Evolutionary conservation across 352 stramenopile species (phyloP).

Genomic region (Pythium guiyangense): DNA sequence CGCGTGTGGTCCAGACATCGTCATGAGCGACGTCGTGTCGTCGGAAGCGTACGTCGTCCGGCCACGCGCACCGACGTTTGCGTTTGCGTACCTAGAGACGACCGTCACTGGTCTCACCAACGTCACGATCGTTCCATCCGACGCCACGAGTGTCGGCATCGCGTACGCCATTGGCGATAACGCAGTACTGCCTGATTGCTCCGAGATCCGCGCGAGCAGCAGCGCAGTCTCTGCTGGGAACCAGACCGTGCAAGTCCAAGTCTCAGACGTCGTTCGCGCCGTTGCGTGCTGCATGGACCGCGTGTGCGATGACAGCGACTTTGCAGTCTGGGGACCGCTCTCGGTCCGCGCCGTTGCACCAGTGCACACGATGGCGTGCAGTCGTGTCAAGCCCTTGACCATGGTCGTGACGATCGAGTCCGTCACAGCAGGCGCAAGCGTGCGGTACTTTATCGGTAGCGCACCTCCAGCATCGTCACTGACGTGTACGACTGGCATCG

Average conservation of each 20-base stretch:
- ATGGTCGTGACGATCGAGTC: constrained; percentile 20
- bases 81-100: constrained; percentile 22
- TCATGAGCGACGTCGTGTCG: constrained; percentile 25
- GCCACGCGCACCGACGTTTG: constrained; percentile 34
- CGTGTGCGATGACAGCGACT: constrained; percentile 20
- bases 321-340: constrained; percentile 26
- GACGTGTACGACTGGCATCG: constrained; percentile 21
- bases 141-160: constrained; percentile 14
- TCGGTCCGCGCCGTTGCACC: constrained; percentile 22
- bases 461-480: constrained; percentile 10
- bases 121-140: constrained; percentile 30
- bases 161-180: constrained; percentile 17
- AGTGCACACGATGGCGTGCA: constrained; percentile 26
- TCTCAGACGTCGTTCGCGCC: constrained; percentile 39
- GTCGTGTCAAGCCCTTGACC: constrained; percentile 26
- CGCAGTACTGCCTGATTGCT: constrained; percentile 4
- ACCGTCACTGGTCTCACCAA: constrained; percentile 42
- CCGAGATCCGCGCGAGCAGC: not conserved
- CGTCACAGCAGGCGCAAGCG: constrained; percentile 19
- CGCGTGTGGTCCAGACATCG: constrained; percentile 30
- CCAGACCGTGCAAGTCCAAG: constrained; percentile 18
- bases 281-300: constrained; percentile 45
- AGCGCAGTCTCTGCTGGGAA: constrained; percentile 12
- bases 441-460: constrained; percentile 25
- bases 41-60: constrained; percentile 25